Evolutionary conservation across 2,329 filamentous ascomycete genomes (phyloP), one percentile per base, ranked within the genome.

Genomic region (Cytospora piceicola): DNA sequence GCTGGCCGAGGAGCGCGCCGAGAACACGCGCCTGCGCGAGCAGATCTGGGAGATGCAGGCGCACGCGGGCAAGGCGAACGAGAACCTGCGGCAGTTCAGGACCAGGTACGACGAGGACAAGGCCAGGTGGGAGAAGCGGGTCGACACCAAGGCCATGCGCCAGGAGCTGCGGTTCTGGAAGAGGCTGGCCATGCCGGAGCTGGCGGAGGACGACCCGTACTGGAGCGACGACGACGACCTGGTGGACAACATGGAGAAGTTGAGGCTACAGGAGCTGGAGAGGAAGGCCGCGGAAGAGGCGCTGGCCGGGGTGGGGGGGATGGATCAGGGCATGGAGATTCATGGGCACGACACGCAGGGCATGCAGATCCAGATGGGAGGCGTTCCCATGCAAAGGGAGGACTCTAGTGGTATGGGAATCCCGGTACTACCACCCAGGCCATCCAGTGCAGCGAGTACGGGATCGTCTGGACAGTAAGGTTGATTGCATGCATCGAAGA

Each of bases 1-100:
- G 77, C 82, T 90, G 46, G 86, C 86, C 70, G 86, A 88, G 72
- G 86, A 87, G 56, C 86, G 88, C 5, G 84, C 84, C 69, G 87
- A 89, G 77, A 90, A 90, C 72, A 81, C 81, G 67, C 81, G 82
- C 2, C 80, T 90, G 60, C 85, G 87, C 61, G 85, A 88, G 71
- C 86, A 89, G 75, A 88, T 90, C 71, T 88, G 86, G 82, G 85
- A 88, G 70, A 88, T 89, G 85, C 85, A 88, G 72, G 81, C 82
- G 51, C 83, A 86, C 70, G 87, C 88, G 29, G 80, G 80, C 56
- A 79, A 77, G 15, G 87, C 86, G 27, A 89, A 88, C 72, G 83
- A 84, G 65, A 75, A 79, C 67, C 77, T 90, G 64, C 84, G 87
- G 49, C 76, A 81, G 46, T 88, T 89, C 70, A 81, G 87, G 60